Percentiles rank a stretch among this genome's conserved stretches.
Conservation (phyloP, 305 asterid species). For the Lippia alba region DNA sequence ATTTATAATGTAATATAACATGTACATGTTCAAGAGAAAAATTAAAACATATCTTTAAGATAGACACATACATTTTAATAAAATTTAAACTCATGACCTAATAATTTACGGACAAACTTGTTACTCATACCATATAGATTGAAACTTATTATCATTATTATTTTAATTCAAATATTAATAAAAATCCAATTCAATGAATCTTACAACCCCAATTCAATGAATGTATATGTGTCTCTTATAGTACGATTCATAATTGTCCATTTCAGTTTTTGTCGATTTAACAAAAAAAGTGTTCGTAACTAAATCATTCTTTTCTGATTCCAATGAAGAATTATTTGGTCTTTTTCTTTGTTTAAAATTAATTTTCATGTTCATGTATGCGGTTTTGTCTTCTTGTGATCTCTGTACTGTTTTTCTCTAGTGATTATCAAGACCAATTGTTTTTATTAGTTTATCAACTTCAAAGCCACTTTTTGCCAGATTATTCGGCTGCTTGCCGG, state of each 20-base stretch:
- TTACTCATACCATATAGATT: too few species aligned
- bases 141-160: too few species aligned
- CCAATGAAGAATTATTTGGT: conserved; percentile 55
- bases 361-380: not conserved
- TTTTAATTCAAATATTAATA: not conserved
- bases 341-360: conserved; percentile 38
- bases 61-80: too few species aligned
- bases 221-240: not conserved
- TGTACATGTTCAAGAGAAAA: too few species aligned
- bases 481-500: conserved; percentile 50
- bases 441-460: conserved; percentile 38
- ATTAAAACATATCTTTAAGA: too few species aligned
- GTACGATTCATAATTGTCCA: too few species aligned
- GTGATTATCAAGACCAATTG: conserved; percentile 32
- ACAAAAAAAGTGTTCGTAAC: conserved; percentile 34
- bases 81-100: too few species aligned
- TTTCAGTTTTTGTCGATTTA: not conserved
- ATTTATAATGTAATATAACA: too few species aligned
- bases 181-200: not conserved
- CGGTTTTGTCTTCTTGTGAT: conserved; percentile 38
- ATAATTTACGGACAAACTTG: too few species aligned
- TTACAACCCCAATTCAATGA: not conserved
- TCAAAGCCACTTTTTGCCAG: conserved; percentile 53
- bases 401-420: conserved; percentile 9
- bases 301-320: conserved; percentile 38